Evolutionary conservation across 75 land plant species (phyloP), one percentile per base, ranked within the genome.

Genomic region (Isoetes taiwanensis): DNA sequence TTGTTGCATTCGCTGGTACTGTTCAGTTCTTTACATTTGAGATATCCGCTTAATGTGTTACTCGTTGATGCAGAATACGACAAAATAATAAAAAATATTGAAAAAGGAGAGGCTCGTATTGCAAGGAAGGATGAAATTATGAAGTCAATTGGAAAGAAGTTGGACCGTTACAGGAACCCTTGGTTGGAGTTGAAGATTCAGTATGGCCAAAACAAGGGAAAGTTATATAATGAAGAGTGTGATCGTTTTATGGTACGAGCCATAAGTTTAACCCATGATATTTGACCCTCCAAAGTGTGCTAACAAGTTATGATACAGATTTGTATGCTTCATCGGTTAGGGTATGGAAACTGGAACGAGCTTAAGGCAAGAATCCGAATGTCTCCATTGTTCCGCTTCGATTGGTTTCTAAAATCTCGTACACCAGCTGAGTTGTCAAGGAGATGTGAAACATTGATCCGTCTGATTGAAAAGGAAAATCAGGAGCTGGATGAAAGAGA

Each of bases 401-500:
- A 46, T n/a, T 46, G 50, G 50, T 46, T 46, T n/a, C 16, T 46
- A 5, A 46, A 46, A 23, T 46, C 50, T 19, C 16, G 50, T 6
- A 46, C 50, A 5, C 50, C 50, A n/a, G 50, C 12, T 19, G 50
- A 46, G 38, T 23, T 46, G 12, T 19, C 50, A 16, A 46, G 50
- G 50, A 16, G 50, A 4, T 46, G 50, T n/a, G 50, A 46, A 16
- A 46, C 50, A n/a, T 23, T 46, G n/a, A 46, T 46, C 19, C 50
- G 50, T n/a, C 16, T 46, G 16, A 46, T 46, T n/a, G 50, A 46
- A n/a, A 46, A 23, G 16, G 50, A 46, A 23, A 46, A 19, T 46
- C 50, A 46, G 50, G 50, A 46, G 23, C 50, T 46, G 4, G 50
- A 46, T n/a, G n/a, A n/a, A n/a, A n/a, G n/a, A n/a, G n/a, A n/a